Conservation (phyloP, 2,329 filamentous ascomycete genomes). For the Hymenoscyphus salicellus region DNA sequence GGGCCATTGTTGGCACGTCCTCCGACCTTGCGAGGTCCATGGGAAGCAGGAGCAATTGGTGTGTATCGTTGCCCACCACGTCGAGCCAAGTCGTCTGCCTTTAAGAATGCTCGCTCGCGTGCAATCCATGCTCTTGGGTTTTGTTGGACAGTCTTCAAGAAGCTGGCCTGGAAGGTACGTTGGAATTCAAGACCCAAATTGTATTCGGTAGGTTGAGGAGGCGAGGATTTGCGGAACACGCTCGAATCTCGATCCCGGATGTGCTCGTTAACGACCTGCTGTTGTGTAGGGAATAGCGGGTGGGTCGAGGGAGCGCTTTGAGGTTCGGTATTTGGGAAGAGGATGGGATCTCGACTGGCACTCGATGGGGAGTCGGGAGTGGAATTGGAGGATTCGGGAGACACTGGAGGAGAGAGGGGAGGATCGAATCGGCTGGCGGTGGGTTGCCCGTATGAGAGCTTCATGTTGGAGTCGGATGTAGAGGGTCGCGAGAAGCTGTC, state of each 20-base stretch:
- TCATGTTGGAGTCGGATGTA: slow-evolving; percentile 28
- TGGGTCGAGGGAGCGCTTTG: slow-evolving; percentile 41
- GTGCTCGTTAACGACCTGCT: slow-evolving; percentile 48
- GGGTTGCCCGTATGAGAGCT: slow-evolving; percentile 35
- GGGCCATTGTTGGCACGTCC: slow-evolving; percentile 7
- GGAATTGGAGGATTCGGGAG: slow-evolving; percentile 43
- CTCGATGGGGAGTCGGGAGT: slow-evolving; percentile 35
- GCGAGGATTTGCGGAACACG: slow-evolving; percentile 43
- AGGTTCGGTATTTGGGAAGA: slow-evolving; percentile 51
- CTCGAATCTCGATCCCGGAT: slow-evolving; percentile 30
- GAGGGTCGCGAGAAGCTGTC: slow-evolving; percentile 47
- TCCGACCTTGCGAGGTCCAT: slow-evolving; percentile 13
- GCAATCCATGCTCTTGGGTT: slow-evolving; percentile 29
- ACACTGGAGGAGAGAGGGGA: slow-evolving; percentile 58
- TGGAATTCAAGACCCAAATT: slow-evolving; percentile 50
- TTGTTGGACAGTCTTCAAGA: background rate
- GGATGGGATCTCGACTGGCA: slow-evolving; percentile 51
- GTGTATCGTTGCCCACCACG: slow-evolving; percentile 24
- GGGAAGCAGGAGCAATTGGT: slow-evolving; percentile 31
- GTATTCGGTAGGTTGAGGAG: slow-evolving; percentile 54
- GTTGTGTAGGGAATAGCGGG: slow-evolving; percentile 49
- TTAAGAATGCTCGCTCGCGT: slow-evolving; percentile 31
- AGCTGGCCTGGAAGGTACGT: slow-evolving; percentile 40
- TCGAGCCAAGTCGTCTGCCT: slow-evolving; percentile 28
- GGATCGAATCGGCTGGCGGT: slow-evolving; percentile 38